A percentile compares a stretch with the other conserved stretches of the same genome.
Evolutionary conservation across 441 rosid genomes (phyloP).

Genomic region (Erodium chrysanthum): DNA sequence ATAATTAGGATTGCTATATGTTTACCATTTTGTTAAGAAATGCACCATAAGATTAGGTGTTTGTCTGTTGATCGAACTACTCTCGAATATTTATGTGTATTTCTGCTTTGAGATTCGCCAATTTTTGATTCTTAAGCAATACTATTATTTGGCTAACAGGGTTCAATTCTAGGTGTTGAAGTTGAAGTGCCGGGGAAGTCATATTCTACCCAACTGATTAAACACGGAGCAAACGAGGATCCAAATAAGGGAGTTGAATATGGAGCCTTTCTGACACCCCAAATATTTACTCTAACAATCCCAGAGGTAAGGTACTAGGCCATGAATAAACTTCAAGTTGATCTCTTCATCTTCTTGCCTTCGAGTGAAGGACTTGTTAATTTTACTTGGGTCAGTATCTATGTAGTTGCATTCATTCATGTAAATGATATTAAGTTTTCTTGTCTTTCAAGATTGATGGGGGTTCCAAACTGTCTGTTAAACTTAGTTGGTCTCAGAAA

Average conservation of each 20-base stretch:
- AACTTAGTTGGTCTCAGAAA: constrained; percentile 72
- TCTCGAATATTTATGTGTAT: background rate
- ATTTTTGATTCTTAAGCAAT: constrained; percentile 30
- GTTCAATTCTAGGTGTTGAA: constrained; percentile 95
- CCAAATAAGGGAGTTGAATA: constrained; percentile 37
- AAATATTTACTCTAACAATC: constrained; percentile 58
- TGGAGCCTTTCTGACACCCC: constrained; percentile 62
- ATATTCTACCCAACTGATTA: constrained; percentile 44
- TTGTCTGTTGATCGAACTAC: background rate
- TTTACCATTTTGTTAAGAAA: background rate
- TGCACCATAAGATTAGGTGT: no score
- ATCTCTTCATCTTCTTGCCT: no score
- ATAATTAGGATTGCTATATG: background rate
- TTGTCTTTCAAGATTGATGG: constrained; percentile 60
- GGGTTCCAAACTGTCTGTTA: constrained; percentile 62
- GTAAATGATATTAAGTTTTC: background rate
- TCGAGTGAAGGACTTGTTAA: no score
- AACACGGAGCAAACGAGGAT: constrained; percentile 33
- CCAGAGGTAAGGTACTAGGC: constrained; percentile 45
- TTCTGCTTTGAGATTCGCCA: background rate
- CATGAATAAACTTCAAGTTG: no score
- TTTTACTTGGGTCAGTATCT: no score
- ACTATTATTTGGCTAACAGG: constrained; percentile 81
- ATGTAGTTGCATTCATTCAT: background rate
- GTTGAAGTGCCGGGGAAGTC: constrained; percentile 54